These are phyloP conservation scores for Aquanectria penicillioides DNA, from an alignment of 2,329 filamentous ascomycete species.

Conservation along the genomic window DNA sequence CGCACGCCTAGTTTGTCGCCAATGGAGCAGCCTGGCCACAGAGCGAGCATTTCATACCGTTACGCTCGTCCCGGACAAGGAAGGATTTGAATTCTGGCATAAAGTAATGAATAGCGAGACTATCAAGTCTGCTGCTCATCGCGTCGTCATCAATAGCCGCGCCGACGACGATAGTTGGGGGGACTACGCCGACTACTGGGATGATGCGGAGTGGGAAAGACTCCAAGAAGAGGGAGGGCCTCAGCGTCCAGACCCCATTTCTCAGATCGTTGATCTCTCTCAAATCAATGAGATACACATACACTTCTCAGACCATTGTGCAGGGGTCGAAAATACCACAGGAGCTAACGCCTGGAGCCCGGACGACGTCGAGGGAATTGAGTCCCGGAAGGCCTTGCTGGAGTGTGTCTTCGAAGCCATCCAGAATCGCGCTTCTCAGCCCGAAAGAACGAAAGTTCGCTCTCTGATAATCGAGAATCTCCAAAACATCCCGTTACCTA, in stretches of 20 bases:
- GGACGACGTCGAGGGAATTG: not conserved
- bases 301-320: not conserved
- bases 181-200: not conserved
- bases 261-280: not conserved
- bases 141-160: constrained; percentile 15
- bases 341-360: no score
- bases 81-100: not conserved
- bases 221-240: not conserved
- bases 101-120: not conserved
- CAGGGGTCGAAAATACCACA: no score
- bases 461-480: constrained; percentile 29
- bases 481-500: constrained; percentile 26
- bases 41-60: not conserved
- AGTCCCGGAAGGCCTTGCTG: not conserved
- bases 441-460: not conserved
- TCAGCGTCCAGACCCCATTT: not conserved
- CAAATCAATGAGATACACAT: not conserved
- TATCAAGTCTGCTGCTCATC: not conserved
- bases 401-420: not conserved
- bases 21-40: constrained; percentile 4
- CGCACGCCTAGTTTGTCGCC: constrained; percentile 16
- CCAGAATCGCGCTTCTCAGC: not conserved
- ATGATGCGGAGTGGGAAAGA: not conserved
- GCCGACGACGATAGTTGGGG: not conserved
- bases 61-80: not conserved